Conservation (phyloP, 208 protist genomes). For the Spironucleus salmonicida region DNA sequence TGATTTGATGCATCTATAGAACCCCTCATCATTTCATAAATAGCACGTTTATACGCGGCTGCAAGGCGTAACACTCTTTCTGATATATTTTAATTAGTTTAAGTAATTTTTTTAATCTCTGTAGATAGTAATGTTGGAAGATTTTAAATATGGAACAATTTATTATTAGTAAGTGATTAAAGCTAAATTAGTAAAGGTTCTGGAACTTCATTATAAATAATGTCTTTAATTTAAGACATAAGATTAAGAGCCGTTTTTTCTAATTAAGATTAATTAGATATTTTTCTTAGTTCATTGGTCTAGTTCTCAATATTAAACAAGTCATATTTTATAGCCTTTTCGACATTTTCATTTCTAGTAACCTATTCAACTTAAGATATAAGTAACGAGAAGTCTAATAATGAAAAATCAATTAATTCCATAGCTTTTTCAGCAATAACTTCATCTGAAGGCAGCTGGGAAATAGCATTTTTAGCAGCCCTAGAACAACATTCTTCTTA, state of each 20-base stretch:
- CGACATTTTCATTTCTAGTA: not conserved
- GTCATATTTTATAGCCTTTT: not conserved
- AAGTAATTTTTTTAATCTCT: not conserved
- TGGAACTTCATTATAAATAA: not conserved
- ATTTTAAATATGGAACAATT: slow-evolving; percentile 5
- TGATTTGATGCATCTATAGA: slow-evolving; percentile 12
- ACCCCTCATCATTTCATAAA: slow-evolving; percentile 25
- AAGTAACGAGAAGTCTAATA: slow-evolving; percentile 1
- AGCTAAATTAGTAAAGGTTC: not conserved
- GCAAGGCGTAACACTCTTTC: not conserved
- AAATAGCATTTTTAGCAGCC: not conserved
- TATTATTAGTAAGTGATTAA: slow-evolving; percentile 5
- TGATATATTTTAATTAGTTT: not conserved
- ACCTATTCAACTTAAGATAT: not conserved
- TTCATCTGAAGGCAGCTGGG: not conserved
- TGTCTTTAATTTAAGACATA: not conserved
- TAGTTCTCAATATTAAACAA: not conserved
- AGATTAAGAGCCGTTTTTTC: not conserved
- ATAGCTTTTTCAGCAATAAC: not conserved
- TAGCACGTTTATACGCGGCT: slow-evolving; percentile 3
- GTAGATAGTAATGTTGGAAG: not conserved
- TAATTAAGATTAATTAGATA: not conserved
- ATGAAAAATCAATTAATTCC: not conserved
- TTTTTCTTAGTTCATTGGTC: not conserved
- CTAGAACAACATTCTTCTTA: not conserved